A percentile compares a stretch with the other conserved stretches of the same genome.
phyloP scores from a whole-genome alignment of 768 basidiomycete species.

The Phanerochaete sordida region DNA sequence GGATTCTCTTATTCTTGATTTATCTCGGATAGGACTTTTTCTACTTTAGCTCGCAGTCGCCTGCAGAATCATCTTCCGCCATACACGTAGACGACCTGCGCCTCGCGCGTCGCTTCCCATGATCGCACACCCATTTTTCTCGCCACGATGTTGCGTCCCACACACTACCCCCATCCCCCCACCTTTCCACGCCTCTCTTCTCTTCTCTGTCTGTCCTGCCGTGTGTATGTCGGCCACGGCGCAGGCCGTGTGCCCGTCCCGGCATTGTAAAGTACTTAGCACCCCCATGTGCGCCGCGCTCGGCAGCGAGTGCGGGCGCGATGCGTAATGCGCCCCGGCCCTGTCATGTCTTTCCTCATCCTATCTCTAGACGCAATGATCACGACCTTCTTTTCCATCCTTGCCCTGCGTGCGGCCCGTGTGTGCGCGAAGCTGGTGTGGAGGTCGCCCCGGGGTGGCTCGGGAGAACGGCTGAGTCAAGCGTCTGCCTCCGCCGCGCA shows the following conservation, averaged over 20 bases:
- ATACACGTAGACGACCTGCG: slow-evolving; percentile 6
- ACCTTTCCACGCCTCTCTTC: slow-evolving; percentile 1
- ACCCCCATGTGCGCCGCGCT: not conserved
- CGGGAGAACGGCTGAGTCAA: too few species aligned
- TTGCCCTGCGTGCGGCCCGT: not conserved
- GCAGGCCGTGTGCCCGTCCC: slow-evolving; percentile 4
- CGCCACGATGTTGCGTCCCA: not conserved
- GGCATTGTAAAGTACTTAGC: slow-evolving; percentile 11
- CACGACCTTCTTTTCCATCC: not conserved
- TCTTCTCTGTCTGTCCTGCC: not conserved
- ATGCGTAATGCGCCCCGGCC: slow-evolving; percentile 9
- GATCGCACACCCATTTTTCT: not conserved
- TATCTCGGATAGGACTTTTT: slow-evolving; percentile 1
- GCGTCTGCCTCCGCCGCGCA: too few species aligned
- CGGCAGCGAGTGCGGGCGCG: not conserved
- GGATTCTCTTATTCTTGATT: not conserved
- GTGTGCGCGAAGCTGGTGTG: not conserved
- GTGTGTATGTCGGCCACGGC: slow-evolving; percentile 4
- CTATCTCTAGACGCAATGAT: slow-evolving; percentile 10
- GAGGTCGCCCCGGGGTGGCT: too few species aligned
- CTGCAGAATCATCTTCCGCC: not conserved
- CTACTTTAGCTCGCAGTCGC: not conserved
- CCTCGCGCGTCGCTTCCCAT: not conserved
- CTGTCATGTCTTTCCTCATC: slow-evolving; percentile 4
- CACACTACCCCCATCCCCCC: slow-evolving; percentile 10